Evolutionary conservation across 2,329 filamentous ascomycete genomes (phyloP).

Genomic region (Raffaelea arxii): DNA sequence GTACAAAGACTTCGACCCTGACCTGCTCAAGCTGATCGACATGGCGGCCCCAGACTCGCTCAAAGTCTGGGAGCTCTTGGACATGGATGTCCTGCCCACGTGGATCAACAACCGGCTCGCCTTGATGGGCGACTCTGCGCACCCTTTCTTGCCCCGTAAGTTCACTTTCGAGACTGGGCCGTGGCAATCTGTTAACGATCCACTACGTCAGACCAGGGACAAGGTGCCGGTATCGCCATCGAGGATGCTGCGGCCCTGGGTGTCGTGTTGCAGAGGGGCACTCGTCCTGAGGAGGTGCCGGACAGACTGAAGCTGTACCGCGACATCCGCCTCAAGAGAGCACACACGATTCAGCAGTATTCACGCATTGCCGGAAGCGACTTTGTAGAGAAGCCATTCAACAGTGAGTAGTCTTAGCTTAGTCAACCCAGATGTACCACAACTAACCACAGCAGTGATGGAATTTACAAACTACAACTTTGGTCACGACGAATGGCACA

Average conservation of each 20-base stretch:
- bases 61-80: conserved; percentile 50
- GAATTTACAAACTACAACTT: conserved; percentile 41
- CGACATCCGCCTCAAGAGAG: conserved; percentile 43
- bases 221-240: conserved; percentile 54
- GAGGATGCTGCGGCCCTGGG: conserved; percentile 55
- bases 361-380: conserved; percentile 44
- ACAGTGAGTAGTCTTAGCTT: conserved; percentile 27
- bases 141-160: conserved; percentile 54
- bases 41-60: conserved; percentile 34
- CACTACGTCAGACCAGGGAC: conserved; percentile 34
- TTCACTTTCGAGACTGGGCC: neutral
- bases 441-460: conserved; percentile 22
- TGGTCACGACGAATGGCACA: conserved; percentile 48
- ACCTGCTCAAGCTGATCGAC: conserved; percentile 26
- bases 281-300: conserved; percentile 33
- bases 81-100: conserved; percentile 47
- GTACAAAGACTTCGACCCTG: conserved; percentile 31
- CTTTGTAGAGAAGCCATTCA: conserved; percentile 25
- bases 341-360: conserved; percentile 16
- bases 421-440: too few relatives aligned
- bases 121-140: conserved; percentile 57
- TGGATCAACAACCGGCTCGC: conserved; percentile 46
- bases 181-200: neutral
- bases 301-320: conserved; percentile 51
- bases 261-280: conserved; percentile 41